These are phyloP conservation scores for Roridomyces roridus DNA, from an alignment of 768 basidiomycete genomes.

Conservation along the genomic window DNA sequence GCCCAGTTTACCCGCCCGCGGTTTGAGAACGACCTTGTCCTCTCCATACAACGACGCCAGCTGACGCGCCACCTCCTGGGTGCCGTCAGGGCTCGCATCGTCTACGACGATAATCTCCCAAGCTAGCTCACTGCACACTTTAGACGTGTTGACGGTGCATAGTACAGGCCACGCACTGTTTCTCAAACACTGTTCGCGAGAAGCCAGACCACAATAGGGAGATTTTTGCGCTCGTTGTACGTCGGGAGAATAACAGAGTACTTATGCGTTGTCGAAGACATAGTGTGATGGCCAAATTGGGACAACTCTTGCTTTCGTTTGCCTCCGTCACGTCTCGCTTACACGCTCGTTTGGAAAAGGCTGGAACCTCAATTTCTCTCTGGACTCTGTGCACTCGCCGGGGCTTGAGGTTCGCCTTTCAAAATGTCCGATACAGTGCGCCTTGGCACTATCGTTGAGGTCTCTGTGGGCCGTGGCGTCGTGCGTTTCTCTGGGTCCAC, in stretches of 20 bases:
- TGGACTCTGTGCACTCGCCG: not conserved
- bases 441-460: conserved; percentile 79
- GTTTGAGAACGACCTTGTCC: conserved; percentile 85
- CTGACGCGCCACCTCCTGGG: conserved; percentile 85
- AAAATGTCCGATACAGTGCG: conserved; percentile 18
- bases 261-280: conserved; percentile 69
- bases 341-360: conserved; percentile 4
- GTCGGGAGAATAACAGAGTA: conserved; percentile 94
- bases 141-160: conserved; percentile 24
- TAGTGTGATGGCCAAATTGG: conserved; percentile 19
- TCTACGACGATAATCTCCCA: conserved; percentile 95
- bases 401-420: conserved; percentile 1
- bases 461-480: conserved; percentile 80
- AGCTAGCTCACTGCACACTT: conserved; percentile 58
- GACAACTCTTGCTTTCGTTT: not conserved
- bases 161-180: conserved; percentile 61
- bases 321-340: not conserved
- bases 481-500: conserved; percentile 89
- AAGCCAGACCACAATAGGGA: conserved; percentile 89
- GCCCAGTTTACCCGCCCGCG: conserved; percentile 89
- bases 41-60: conserved; percentile 82
- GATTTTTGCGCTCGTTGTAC: conserved; percentile 92
- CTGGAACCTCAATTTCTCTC: conserved; percentile 3
- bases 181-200: conserved; percentile 76
- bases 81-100: conserved; percentile 92